Percentiles rank a stretch among this genome's conserved stretches.
Evolutionary conservation across 1,284 basidiomycete species (phyloP).

Genomic region (Prillingera fragicola): DNA sequence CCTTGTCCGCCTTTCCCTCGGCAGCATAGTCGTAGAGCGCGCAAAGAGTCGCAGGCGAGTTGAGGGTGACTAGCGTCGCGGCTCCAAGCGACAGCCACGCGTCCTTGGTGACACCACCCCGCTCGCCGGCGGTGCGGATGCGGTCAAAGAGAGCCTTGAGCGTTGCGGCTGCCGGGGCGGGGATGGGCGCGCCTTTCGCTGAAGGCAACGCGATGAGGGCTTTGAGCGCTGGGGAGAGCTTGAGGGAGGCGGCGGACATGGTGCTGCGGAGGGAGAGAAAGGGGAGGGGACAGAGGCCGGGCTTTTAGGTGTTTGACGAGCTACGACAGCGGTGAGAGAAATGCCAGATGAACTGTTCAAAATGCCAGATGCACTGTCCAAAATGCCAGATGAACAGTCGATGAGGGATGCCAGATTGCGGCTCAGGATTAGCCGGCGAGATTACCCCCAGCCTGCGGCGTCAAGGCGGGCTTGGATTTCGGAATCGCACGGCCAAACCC

Average conservation of each 20-base stretch:
- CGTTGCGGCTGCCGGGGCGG: slow-evolving; percentile 22
- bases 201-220: slow-evolving; percentile 32
- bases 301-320: too few species aligned
- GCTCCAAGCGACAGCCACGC: slow-evolving; percentile 39
- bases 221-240: slow-evolving; percentile 42
- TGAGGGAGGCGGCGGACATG: slow-evolving; percentile 18
- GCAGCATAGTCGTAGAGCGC: slow-evolving; percentile 36
- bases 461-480: too few species aligned
- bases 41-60: slow-evolving; percentile 38
- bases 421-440: too few species aligned
- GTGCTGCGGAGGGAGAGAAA: too few species aligned
- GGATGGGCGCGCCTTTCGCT: slow-evolving; percentile 29
- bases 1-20: slow-evolving; percentile 10
- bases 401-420: too few species aligned
- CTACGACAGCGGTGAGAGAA: too few species aligned
- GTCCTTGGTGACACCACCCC: slow-evolving; percentile 16
- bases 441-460: too few species aligned
- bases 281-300: too few species aligned
- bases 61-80: slow-evolving; percentile 41
- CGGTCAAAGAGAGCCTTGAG: slow-evolving; percentile 26
- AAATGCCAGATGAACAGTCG: too few species aligned
- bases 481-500: too few species aligned
- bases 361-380: too few species aligned
- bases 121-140: slow-evolving; percentile 24
- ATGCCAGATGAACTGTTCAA: too few species aligned